A percentile compares a stretch with the other conserved stretches of the same genome.
phyloP scores from a whole-genome alignment of 2,329 filamentous ascomycete genomes.

The Dactylonectria estremocensis region DNA sequence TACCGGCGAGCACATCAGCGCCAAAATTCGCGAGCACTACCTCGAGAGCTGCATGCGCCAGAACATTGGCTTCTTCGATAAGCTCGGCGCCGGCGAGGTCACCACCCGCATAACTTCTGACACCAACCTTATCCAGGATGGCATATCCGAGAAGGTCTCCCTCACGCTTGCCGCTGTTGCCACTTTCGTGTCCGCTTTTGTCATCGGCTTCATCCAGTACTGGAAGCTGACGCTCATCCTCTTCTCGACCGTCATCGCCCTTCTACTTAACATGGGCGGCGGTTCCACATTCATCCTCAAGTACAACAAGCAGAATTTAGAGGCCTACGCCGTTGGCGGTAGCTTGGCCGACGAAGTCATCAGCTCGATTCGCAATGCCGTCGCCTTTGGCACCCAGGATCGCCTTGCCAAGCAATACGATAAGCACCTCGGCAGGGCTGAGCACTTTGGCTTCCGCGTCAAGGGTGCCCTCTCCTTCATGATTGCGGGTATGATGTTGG shows the following conservation, averaged over 20 bases:
- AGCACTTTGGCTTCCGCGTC: constrained; percentile 82
- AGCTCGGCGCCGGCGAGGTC: constrained; percentile 91
- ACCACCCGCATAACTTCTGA: constrained; percentile 95
- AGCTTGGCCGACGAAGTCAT: constrained; percentile 95
- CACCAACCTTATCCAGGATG: constrained; percentile 93
- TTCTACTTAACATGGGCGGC: constrained; percentile 82
- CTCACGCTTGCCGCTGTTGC: constrained; percentile 83
- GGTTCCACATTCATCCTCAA: constrained; percentile 84
- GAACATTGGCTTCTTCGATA: constrained; percentile 95
- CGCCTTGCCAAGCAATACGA: constrained; percentile 93
- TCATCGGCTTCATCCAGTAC: constrained; percentile 91
- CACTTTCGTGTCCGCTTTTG: constrained; percentile 89
- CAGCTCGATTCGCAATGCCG: constrained; percentile 91
- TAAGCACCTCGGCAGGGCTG: constrained; percentile 78
- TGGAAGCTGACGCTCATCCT: constrained; percentile 96
- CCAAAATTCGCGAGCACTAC: constrained; percentile 87
- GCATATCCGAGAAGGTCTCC: constrained; percentile 90
- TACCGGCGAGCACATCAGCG: constrained; percentile 83
- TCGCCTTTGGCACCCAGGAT: constrained; percentile 94
- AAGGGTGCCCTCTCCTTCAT: constrained; percentile 83
- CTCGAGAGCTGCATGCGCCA: constrained; percentile 87
- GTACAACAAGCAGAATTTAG: constrained; percentile 83
- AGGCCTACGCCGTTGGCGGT: constrained; percentile 87
- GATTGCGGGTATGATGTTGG: constrained; percentile 86
- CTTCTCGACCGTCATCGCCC: constrained; percentile 83